These are phyloP conservation scores for Nakataea oryzae DNA, from an alignment of 2,329 filamentous ascomycete species.

Conservation along the genomic window DNA sequence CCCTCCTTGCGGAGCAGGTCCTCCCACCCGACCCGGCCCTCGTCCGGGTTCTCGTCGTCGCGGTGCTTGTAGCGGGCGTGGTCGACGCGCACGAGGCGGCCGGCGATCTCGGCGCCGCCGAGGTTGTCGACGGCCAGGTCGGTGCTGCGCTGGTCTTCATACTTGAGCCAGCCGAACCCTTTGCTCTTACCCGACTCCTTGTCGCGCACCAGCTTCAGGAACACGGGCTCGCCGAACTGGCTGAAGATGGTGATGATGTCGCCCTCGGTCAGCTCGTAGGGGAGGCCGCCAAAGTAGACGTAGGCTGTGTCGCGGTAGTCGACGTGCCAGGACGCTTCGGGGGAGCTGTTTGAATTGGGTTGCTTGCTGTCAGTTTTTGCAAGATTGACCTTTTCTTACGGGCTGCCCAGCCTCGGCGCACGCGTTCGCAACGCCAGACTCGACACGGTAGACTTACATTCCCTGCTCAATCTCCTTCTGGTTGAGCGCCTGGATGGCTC, in stretches of 20 bases:
- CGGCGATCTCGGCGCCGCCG: constrained; percentile 73
- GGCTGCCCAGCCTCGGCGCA: no score
- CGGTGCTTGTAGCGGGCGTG: constrained; percentile 85
- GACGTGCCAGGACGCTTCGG: constrained; percentile 88
- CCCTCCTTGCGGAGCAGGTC: constrained; percentile 46
- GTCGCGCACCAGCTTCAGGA: constrained; percentile 85
- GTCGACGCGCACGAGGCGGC: constrained; percentile 75
- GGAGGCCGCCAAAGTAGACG: constrained; percentile 89
- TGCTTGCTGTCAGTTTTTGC: background rate
- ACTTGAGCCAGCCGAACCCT: constrained; percentile 94
- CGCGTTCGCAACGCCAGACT: background rate
- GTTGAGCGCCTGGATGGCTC: constrained; percentile 85
- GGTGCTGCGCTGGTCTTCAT: constrained; percentile 93
- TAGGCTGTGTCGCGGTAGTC: constrained; percentile 96
- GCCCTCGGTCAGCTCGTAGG: constrained; percentile 87
- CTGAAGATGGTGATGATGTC: constrained; percentile 95
- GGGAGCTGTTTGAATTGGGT: constrained; percentile 39
- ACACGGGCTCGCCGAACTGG: constrained; percentile 90
- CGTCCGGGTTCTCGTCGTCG: constrained; percentile 62
- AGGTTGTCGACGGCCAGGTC: constrained; percentile 95
- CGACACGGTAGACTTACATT: constrained; percentile 42
- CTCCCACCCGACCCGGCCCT: constrained; percentile 48
- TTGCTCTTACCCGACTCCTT: constrained; percentile 93
- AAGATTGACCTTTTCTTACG: background rate
- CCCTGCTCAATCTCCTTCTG: constrained; percentile 88